A percentile compares a stretch with the other conserved stretches of the same genome.
Evolutionary conservation across 1,284 basidiomycete species (phyloP).

Genomic region (Cutaneotrichosporon sp.): DNA sequence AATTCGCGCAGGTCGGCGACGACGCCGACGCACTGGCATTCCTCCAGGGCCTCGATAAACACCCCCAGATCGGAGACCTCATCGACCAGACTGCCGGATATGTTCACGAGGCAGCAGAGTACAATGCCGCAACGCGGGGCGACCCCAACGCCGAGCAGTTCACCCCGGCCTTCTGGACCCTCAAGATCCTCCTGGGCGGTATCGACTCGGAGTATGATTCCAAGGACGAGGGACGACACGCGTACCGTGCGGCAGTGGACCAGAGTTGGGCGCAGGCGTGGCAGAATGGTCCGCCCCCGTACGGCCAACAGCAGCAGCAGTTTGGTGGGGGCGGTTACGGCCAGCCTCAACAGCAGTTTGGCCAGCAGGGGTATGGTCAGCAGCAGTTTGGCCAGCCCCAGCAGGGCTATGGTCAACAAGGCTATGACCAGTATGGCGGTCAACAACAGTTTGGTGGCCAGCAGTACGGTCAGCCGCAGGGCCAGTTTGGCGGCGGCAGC

Average conservation of each 20-base stretch:
- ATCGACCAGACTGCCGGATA: constrained; percentile 24
- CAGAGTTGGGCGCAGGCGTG: constrained; percentile 6
- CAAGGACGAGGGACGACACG: constrained; percentile 2
- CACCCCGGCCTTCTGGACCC: constrained; percentile 11
- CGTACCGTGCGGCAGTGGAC: not conserved
- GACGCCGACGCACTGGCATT: constrained; percentile 17
- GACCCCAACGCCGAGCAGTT: constrained; percentile 5
- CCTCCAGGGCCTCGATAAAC: constrained; percentile 17
- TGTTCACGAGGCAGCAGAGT: constrained; percentile 23
- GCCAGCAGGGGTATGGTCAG: not conserved
- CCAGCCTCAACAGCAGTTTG: not conserved
- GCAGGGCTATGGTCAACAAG: not conserved
- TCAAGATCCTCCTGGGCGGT: constrained; percentile 16
- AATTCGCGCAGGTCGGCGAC: constrained; percentile 23
- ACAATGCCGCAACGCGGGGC: constrained; percentile 4
- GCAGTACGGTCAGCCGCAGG: not conserved
- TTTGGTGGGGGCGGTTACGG: not conserved
- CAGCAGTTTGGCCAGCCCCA: not conserved
- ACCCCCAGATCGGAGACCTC: constrained; percentile 12
- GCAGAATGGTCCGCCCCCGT: not conserved
- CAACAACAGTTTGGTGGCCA: not conserved
- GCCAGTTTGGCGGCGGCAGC: not conserved
- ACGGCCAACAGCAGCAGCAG: not conserved
- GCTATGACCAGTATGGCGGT: not conserved
- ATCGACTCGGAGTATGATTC: constrained; percentile 14